Base-by-base conservation (phyloP, 1,139 yeast genomes). In the Hansenula anomala region DNA sequence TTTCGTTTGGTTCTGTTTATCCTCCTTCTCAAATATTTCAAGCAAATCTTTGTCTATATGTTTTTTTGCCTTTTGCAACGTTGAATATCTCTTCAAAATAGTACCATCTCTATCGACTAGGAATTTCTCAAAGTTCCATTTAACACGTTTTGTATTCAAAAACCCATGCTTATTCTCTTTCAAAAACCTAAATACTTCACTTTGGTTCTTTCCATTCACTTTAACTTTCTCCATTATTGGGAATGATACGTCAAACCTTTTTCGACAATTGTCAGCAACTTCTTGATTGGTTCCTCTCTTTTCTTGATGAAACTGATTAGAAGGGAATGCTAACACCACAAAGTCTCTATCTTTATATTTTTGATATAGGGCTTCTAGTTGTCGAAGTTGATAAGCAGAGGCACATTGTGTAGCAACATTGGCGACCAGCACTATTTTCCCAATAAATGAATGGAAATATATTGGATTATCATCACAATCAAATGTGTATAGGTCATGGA, bases 81-180 rank as follows among this genome's bases (percentile, higher is more conserved):
- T 33, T 9, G 76, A 67, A 61, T 71, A 85, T 50, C 97, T 71
- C 32, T 66, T 65, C 20, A 71, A 70, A 16, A 88, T 95, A 0
- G 68, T 54, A 11, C 97, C 97, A 3, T 75, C 56, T 51, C 73
- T 71, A 56, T 80, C 80, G 34, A 90, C 61, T 35, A 92, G 55
- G 64, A 90, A 90, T 68, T 90, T 90, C 61, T 89, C 97, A 57
- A 89, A 90, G 66, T 90, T 90, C 97, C 97, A 90, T 58, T 84
- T 78, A 48, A 90, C 73, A 14, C 95, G 92, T 44, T 70, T 72
- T 60, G 88, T 80, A 14, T 96, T 96, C 34, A 89, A 61, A 12
- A 73, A 52, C 17, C 94, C 95, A 10, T 78, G 48, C 43, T 69
- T 70, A 39, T 61, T 54, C 13, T 47, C 48, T 68, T 90, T 90